Conservation (phyloP, 2,329 filamentous ascomycete species). For the Penicillium sp. region DNA sequence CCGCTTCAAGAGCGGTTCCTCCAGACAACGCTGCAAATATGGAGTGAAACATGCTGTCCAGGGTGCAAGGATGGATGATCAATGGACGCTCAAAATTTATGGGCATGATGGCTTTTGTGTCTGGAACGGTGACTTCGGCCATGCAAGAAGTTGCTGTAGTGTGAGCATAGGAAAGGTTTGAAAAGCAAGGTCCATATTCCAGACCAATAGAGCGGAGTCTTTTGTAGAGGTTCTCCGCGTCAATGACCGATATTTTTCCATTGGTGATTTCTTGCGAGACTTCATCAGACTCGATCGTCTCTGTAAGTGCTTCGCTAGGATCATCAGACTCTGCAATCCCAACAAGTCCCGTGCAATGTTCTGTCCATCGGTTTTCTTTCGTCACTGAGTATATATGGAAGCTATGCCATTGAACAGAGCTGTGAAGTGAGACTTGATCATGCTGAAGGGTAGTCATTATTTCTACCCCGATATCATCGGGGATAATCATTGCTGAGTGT, state of each 20-base stretch:
- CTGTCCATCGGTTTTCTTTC: conserved; percentile 17
- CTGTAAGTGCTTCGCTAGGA: too few relatives aligned
- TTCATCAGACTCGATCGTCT: neutral
- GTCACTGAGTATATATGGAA: conserved; percentile 20
- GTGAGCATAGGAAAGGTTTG: conserved; percentile 17
- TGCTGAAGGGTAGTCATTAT: neutral
- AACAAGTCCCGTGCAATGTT: conserved; percentile 19
- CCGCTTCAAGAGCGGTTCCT: conserved; percentile 7
- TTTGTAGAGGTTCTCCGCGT: conserved; percentile 24
- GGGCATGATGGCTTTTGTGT: conserved; percentile 27
- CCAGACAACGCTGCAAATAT: conserved; percentile 18
- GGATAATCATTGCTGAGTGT: neutral
- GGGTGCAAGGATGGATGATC: conserved; percentile 29
- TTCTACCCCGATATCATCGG: neutral
- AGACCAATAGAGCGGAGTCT: conserved; percentile 21
- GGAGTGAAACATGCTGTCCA: conserved; percentile 32
- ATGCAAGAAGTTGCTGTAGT: conserved; percentile 10
- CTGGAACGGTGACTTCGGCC: conserved; percentile 22
- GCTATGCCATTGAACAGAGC: conserved; percentile 4
- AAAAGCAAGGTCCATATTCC: conserved; percentile 28
- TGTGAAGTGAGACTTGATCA: neutral
- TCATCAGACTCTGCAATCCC: neutral
- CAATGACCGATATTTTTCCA: conserved; percentile 13
- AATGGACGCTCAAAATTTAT: conserved; percentile 21
- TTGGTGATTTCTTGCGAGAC: conserved; percentile 1